These are phyloP conservation scores for Phytophthora pisi DNA, from an alignment of 352 stramenopile genomes.

Conservation along the genomic window DNA sequence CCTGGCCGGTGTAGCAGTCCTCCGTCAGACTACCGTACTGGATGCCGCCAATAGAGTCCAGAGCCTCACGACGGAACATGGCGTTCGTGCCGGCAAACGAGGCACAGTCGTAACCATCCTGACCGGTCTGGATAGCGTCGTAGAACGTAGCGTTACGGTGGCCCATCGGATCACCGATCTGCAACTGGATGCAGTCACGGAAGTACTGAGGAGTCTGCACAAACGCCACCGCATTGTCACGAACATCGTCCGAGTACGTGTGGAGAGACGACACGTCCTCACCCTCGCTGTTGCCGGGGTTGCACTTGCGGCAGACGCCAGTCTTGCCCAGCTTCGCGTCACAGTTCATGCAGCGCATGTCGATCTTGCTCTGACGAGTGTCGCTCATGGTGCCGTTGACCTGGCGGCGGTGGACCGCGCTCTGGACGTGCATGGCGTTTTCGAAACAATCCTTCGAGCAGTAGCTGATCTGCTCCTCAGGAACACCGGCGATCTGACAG, in stretches of 20 bases:
- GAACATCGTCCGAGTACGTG: slow-evolving; percentile 81
- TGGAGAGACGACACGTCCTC: slow-evolving; percentile 70
- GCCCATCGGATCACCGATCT: slow-evolving; percentile 81
- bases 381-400: slow-evolving; percentile 84
- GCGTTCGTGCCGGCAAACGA: slow-evolving; percentile 87
- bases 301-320: slow-evolving; percentile 79
- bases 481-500: slow-evolving; percentile 85
- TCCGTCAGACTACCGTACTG: slow-evolving; percentile 89
- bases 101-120: slow-evolving; percentile 85
- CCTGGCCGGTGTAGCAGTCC: slow-evolving; percentile 84
- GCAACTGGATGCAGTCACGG: slow-evolving; percentile 81
- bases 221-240: slow-evolving; percentile 79
- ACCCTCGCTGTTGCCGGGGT: slow-evolving; percentile 48
- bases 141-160: slow-evolving; percentile 89
- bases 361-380: slow-evolving; percentile 67
- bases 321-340: slow-evolving; percentile 73
- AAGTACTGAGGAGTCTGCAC: slow-evolving; percentile 90
- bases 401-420: slow-evolving; percentile 77
- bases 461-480: slow-evolving; percentile 84
- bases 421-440: slow-evolving; percentile 83
- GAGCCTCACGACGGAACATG: slow-evolving; percentile 83
- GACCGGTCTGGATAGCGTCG: slow-evolving; percentile 85
- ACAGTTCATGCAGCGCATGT: slow-evolving; percentile 80
- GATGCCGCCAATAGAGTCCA: slow-evolving; percentile 87
- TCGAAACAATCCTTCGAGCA: slow-evolving; percentile 90